Percentiles rank a stretch among this genome's conserved stretches.
Evolutionary conservation across 805 yeast genomes (phyloP).

Genomic region (Torulaspora quercuum): DNA sequence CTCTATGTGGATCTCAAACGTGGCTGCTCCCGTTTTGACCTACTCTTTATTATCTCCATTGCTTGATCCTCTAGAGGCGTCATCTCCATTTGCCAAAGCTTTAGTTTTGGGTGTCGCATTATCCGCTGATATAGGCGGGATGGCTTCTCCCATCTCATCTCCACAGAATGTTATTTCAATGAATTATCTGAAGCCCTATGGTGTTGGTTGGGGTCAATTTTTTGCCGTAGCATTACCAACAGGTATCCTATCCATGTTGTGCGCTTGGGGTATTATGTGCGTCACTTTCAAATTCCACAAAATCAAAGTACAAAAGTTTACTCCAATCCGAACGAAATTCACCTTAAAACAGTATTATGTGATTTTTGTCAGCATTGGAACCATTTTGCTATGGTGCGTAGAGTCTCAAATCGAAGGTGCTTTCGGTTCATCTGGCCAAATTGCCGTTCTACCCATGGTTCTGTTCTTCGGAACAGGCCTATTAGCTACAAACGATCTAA

Average conservation of each 20-base stretch:
- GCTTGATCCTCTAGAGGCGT: slow-evolving; percentile 69
- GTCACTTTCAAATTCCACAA: slow-evolving; percentile 51
- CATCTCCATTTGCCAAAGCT: slow-evolving; percentile 78
- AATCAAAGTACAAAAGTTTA: slow-evolving; percentile 46
- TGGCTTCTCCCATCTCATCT: slow-evolving; percentile 94
- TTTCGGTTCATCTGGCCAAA: slow-evolving; percentile 90
- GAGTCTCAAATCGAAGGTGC: slow-evolving; percentile 64
- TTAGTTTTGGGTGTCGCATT: slow-evolving; percentile 86
- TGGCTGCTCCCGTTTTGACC: slow-evolving; percentile 92
- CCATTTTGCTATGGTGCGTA: slow-evolving; percentile 88
- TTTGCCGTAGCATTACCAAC: slow-evolving; percentile 85
- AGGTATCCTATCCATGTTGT: slow-evolving; percentile 54
- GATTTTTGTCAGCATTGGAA: slow-evolving; percentile 59
- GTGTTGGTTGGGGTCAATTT: slow-evolving; percentile 84
- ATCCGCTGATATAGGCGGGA: slow-evolving; percentile 90
- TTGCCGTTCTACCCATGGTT: slow-evolving; percentile 82
- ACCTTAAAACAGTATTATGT: slow-evolving; percentile 72
- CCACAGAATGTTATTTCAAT: slow-evolving; percentile 94
- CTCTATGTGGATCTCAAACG: slow-evolving; percentile 95
- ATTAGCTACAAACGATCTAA: slow-evolving; percentile 78
- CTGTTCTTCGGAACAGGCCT: slow-evolving; percentile 87
- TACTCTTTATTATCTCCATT: slow-evolving; percentile 84
- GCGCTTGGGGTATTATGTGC: slow-evolving; percentile 67
- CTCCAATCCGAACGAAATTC: slow-evolving; percentile 60
- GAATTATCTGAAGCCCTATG: slow-evolving; percentile 67